A percentile compares a stretch with the other conserved stretches of the same genome.
phyloP scores from a whole-genome alignment of 768 basidiomycete genomes.

The Obba rivulosa region DNA sequence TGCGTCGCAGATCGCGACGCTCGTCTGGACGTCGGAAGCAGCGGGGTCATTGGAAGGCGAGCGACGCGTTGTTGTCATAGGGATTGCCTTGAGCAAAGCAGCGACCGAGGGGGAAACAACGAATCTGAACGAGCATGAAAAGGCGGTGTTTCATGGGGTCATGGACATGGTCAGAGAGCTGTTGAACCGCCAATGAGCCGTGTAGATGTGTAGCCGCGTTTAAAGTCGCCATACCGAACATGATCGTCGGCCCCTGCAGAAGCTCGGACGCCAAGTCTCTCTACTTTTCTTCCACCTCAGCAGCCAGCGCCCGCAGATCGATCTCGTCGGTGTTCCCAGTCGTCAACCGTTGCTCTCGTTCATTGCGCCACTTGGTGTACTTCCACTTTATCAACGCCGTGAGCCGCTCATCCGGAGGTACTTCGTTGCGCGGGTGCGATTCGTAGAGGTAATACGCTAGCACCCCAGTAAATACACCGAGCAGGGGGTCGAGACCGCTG shows the following conservation, averaged over 20 bases:
- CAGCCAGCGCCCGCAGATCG: constrained; percentile 18
- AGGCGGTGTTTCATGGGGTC: constrained; percentile 35
- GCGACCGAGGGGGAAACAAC: constrained; percentile 16
- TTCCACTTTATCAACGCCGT: constrained; percentile 61
- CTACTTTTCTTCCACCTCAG: constrained; percentile 4
- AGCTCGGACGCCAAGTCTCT: neutral
- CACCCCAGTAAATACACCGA: constrained; percentile 74
- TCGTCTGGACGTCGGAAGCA: constrained; percentile 64
- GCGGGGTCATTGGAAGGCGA: constrained; percentile 34
- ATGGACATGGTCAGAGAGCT: constrained; percentile 38
- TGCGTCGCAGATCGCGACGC: constrained; percentile 79
- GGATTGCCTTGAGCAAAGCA: constrained; percentile 55
- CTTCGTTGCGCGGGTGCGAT: constrained; percentile 68
- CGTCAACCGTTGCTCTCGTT: constrained; percentile 14
- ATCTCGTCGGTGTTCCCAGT: constrained; percentile 9
- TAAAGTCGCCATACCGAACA: too few relatives aligned
- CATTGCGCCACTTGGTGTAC: constrained; percentile 38
- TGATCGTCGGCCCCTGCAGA: too few relatives aligned
- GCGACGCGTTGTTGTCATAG: constrained; percentile 65
- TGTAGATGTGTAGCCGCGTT: neutral
- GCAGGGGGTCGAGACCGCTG: constrained; percentile 58
- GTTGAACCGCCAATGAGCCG: constrained; percentile 7
- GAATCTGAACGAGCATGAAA: constrained; percentile 27
- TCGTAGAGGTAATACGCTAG: constrained; percentile 80
- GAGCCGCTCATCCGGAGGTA: constrained; percentile 51